Base-by-base conservation (phyloP, 495 filamentous ascomycete species). In the Neurospora tetraspora region DNA sequence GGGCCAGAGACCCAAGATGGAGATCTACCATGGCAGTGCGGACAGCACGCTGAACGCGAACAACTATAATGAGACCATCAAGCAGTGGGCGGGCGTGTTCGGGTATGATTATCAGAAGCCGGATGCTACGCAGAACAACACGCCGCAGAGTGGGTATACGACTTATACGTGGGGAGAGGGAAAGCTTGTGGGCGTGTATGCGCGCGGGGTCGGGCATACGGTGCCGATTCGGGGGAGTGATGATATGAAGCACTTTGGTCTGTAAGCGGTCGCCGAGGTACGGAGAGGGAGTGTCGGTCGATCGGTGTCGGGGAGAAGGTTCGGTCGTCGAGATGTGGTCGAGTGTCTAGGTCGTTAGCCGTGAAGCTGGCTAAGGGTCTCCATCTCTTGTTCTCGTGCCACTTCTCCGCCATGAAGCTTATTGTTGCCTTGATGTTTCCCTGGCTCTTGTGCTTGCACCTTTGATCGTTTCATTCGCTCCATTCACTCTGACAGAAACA, bases 21-120 rank as follows among this genome's bases (percentile, higher is more conserved):
- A 86, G 77, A 82, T 88, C 71, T 87, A 83, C 76, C 86, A 87
- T 71, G 86, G 86, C 10, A 80, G 78, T 40, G 74, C 76, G 7
- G 85, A 87, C 71, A 72, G 69, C 0, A 83, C 80, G 9, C 77
- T 88, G 39, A 76, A 73, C n/a, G 77, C 80, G 27, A 78, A 78
- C 69, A 88, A 86, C 77, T 86, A 82, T 73, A 76, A 83, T 36
- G 85, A 88, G 78, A 84, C 81, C 38, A 78, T 85, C 70, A 86
- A 86, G 80, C 79, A 87, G 76, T 88, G 85, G 86, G 79, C 81
- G 8, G 82, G 81, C 23, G 84, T 88, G 1, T 82, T 85, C 36
- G 85, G 83, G 14, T 76, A 68, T 47, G 74, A 76, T 61, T 68
- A 71, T 14, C 69, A 20, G 31, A 73, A 73, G 53, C 75, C 77